phyloP scores from a whole-genome alignment of 2,329 filamentous ascomycete species.

The Ceratocystis smalleyi region DNA sequence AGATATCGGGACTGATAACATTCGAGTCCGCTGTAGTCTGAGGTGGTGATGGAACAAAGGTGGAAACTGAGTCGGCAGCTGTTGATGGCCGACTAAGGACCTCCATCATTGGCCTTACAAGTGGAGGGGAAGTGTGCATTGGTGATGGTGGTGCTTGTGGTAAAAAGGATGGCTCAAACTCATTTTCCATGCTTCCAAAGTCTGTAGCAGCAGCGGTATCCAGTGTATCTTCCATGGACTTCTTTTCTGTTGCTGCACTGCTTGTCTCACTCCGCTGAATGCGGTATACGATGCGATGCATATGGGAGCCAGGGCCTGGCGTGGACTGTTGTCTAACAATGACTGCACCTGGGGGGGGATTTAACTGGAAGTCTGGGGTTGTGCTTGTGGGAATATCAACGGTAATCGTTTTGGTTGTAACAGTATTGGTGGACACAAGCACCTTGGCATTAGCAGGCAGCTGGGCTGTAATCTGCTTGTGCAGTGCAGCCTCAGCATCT shows the following conservation, averaged over 20 bases:
- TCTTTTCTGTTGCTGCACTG: constrained; percentile 27
- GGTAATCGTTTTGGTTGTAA: constrained; percentile 47
- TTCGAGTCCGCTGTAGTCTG: neutral
- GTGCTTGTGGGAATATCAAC: constrained; percentile 40
- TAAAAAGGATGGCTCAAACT: constrained; percentile 7
- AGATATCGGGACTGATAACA: neutral
- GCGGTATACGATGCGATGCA: constrained; percentile 40
- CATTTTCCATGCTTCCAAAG: constrained; percentile 10
- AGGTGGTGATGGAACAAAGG: constrained; percentile 4
- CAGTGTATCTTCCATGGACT: constrained; percentile 19
- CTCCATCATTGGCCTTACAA: constrained; percentile 13
- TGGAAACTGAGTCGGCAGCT: constrained; percentile 6
- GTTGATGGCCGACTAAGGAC: constrained; percentile 6
- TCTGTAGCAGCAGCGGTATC: neutral
- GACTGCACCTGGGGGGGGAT: constrained; percentile 43
- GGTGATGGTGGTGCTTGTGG: neutral
- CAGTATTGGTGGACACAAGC: constrained; percentile 43
- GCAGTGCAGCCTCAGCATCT: constrained; percentile 27
- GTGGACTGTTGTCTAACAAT: constrained; percentile 34
- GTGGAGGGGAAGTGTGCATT: neutral
- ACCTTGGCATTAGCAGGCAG: constrained; percentile 42
- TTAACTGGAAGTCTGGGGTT: constrained; percentile 29
- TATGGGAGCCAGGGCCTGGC: constrained; percentile 14
- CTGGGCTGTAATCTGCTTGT: constrained; percentile 38
- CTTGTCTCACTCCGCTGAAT: constrained; percentile 38